These are phyloP conservation scores for Coemansia sp. DNA, from an alignment of 192 early-diverging fungal species.

Conservation along the genomic window DNA sequence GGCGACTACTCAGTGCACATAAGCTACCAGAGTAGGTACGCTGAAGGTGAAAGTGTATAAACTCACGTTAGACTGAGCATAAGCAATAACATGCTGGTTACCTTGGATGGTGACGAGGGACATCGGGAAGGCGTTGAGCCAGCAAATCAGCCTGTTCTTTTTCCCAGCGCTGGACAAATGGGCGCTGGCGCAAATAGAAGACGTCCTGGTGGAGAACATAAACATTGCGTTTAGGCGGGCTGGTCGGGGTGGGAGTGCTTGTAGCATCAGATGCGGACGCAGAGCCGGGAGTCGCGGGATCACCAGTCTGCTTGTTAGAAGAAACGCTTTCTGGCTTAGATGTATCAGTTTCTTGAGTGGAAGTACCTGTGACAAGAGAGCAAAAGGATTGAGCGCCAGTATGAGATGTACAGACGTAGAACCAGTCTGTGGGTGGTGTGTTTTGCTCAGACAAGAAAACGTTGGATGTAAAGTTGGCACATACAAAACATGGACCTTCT, in stretches of 20 bases:
- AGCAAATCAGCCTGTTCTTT: constrained; percentile 18
- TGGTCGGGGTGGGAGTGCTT: too few relatives aligned
- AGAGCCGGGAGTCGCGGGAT: too few relatives aligned
- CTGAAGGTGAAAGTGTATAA: too few relatives aligned
- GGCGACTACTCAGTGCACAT: too few relatives aligned
- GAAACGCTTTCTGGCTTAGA: not conserved
- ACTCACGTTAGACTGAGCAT: too few relatives aligned
- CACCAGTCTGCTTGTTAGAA: too few relatives aligned
- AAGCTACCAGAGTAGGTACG: too few relatives aligned
- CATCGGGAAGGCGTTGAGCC: constrained; percentile 15
- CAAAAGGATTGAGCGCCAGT: constrained; percentile 12
- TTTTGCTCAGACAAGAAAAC: constrained; percentile 20
- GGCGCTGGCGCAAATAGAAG: constrained; percentile 28
- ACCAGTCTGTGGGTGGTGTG: constrained; percentile 29
- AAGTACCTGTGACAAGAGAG: not conserved
- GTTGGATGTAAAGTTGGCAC: constrained; percentile 10
- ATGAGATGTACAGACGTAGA: constrained; percentile 29
- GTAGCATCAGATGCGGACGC: too few relatives aligned
- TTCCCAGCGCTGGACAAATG: constrained; percentile 30
- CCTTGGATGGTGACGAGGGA: constrained; percentile 4
- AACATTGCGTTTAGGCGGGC: too few relatives aligned
- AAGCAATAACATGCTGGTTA: too few relatives aligned
- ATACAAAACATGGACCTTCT: constrained; percentile 31
- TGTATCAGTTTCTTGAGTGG: not conserved
- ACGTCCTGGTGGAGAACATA: constrained; percentile 25